Evolutionary conservation across 106 monocot genomes (phyloP), one percentile per base, ranked within the genome.

Genomic region (Acorus gramineus): DNA sequence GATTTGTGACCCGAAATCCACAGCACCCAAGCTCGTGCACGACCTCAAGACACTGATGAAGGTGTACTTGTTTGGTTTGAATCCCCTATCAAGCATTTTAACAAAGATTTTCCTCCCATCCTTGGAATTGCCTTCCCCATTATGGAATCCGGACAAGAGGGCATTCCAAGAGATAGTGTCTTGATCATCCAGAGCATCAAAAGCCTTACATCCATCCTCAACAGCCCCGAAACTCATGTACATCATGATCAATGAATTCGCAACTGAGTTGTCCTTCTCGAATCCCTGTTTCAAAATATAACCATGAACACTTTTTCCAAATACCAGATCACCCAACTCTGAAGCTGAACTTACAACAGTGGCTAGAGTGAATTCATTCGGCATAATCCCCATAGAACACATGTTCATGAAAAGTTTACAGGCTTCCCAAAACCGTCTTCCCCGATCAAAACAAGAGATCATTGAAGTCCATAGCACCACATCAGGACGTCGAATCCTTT

Each of bases 121-220:
- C 7, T 55, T 52, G 47, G 63, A 78, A 55, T 28, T 1, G 0
- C 4, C 7, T 60, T 11, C 42, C 12, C 68, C 71, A 61, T 56
- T 61, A 57, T 74, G 79, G 73, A 81, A 79, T 61, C 83, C 76
- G 54, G 79, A 79, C 49, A 84, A 50, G 53, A 84, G 73, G 11
- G 57, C 52, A 68, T 84, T 84, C 83, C 83, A 84, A 44, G 83
- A 84, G 47, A 82, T 50, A 6, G 48, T 73, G 59, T 79, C 79
- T 44, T 8, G 65, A 8, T 59, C 53, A 42, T 0, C 43, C 67
- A 76, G 68, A 46, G 43, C 7, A 52, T 71, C 46, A 55, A 78
- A 75, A 46, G 65, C 67, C 51, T 50, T 61, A 49, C 14, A 60
- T n/a, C 74, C 77, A 56, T 85, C 84, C 53, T 65, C 47, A 60